A percentile compares a stretch with the other conserved stretches of the same genome.
Conservation (phyloP, 352 stramenopile genomes). For the Pythium sp. region DNA sequence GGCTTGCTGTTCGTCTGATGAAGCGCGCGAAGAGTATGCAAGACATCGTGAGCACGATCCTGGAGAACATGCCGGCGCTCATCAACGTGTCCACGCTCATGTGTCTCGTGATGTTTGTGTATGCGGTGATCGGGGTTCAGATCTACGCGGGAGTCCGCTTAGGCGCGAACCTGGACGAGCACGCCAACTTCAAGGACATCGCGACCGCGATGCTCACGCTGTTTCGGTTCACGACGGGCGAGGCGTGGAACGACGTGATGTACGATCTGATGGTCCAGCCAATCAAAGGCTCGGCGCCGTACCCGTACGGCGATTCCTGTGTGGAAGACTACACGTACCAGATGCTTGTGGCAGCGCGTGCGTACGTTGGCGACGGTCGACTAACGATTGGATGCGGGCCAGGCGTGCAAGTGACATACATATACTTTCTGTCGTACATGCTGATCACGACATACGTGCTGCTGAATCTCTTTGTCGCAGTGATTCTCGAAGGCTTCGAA, state of each 20-base stretch:
- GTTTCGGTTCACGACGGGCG: slow-evolving; percentile 67
- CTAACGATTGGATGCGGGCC: slow-evolving; percentile 44
- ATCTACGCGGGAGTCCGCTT: slow-evolving; percentile 60
- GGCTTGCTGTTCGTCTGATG: slow-evolving; percentile 45
- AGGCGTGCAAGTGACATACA: slow-evolving; percentile 36
- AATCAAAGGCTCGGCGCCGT: slow-evolving; percentile 18
- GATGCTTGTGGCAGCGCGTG: slow-evolving; percentile 24
- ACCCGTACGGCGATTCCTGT: slow-evolving; percentile 35
- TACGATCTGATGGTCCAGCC: slow-evolving; percentile 58
- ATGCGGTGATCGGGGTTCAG: slow-evolving; percentile 73
- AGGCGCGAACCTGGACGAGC: slow-evolving; percentile 45
- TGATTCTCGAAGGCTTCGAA: slow-evolving; percentile 78
- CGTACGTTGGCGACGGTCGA: slow-evolving; percentile 20
- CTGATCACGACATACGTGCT: slow-evolving; percentile 66
- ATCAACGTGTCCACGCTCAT: slow-evolving; percentile 71
- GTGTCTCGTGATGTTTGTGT: slow-evolving; percentile 77
- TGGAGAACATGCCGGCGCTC: slow-evolving; percentile 71
- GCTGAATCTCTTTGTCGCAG: slow-evolving; percentile 77
- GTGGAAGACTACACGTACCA: slow-evolving; percentile 37
- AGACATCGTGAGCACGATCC: slow-evolving; percentile 63
- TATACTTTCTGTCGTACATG: slow-evolving; percentile 73
- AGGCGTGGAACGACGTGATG: slow-evolving; percentile 82
- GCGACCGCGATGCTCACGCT: slow-evolving; percentile 50
- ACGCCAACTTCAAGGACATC: slow-evolving; percentile 70
- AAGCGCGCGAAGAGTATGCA: slow-evolving; percentile 54